phyloP scores from a whole-genome alignment of 1,139 yeast genomes.

The Pichia sp. region DNA sequence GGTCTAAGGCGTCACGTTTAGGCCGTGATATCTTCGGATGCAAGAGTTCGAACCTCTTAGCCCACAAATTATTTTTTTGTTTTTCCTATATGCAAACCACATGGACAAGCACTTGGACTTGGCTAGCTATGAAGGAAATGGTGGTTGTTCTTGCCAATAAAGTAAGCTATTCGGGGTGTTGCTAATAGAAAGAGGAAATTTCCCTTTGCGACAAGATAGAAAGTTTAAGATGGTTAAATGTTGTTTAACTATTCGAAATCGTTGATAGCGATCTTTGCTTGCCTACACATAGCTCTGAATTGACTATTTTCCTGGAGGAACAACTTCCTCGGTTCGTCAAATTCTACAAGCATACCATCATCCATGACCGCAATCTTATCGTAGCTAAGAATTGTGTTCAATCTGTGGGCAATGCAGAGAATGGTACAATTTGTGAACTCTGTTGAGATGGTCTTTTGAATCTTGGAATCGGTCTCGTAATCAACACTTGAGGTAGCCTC shows the following conservation, averaged over 20 bases:
- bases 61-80: conserved; percentile 20
- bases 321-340: conserved; percentile 39
- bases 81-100: no score
- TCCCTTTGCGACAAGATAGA: no score
- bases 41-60: conserved; percentile 32
- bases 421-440: conserved; percentile 45
- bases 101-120: no score
- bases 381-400: conserved; percentile 45
- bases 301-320: conserved; percentile 26
- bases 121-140: no score
- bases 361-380: conserved; percentile 47
- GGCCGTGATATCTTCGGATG: conserved; percentile 29
- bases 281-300: conserved; percentile 35
- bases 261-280: conserved; percentile 28
- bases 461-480: conserved; percentile 45
- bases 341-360: conserved; percentile 40
- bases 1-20: conserved; percentile 24
- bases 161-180: no score
- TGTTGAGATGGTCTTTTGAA: conserved; percentile 39
- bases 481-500: conserved; percentile 54
- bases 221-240: no score
- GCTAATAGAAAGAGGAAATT: no score
- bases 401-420: conserved; percentile 50
- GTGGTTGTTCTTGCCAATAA: background rate
- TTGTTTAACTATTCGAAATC: conserved; percentile 27